Conservation (phyloP, 2,329 filamentous ascomycete genomes). For the Chrysosporium keratinophilum region DNA sequence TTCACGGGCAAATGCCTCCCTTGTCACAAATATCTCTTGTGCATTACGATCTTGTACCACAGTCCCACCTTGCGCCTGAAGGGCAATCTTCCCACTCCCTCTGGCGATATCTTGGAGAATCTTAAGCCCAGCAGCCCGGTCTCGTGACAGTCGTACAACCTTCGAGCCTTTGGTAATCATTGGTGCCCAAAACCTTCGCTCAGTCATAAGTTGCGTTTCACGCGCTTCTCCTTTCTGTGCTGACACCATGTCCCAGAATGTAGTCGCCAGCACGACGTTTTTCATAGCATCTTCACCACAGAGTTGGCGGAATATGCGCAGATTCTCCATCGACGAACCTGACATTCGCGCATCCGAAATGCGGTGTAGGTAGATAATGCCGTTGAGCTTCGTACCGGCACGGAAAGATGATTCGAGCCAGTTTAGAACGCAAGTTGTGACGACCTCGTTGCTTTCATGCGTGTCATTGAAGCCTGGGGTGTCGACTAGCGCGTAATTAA, state of each 20-base stretch:
- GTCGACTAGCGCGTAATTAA: slow-evolving; percentile 14
- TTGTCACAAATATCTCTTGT: too few species aligned
- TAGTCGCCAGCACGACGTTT: slow-evolving; percentile 7
- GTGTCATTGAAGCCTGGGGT: slow-evolving; percentile 17
- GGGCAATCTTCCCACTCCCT: too few species aligned
- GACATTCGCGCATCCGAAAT: slow-evolving; percentile 9
- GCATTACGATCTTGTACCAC: too few species aligned
- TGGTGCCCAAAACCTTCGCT: slow-evolving; percentile 7
- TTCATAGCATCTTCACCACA: slow-evolving; percentile 6
- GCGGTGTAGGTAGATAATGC: slow-evolving; percentile 7
- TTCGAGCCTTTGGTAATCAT: slow-evolving; percentile 7
- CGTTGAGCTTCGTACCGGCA: too few species aligned
- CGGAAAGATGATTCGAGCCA: slow-evolving; percentile 3
- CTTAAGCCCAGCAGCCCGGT: too few species aligned
- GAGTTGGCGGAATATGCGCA: slow-evolving; percentile 7
- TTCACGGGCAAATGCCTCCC: too few species aligned
- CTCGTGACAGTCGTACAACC: not conserved
- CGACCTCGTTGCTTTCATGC: slow-evolving; percentile 5
- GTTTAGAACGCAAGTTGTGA: slow-evolving; percentile 5
- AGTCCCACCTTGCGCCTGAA: too few species aligned
- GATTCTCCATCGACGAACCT: slow-evolving; percentile 7
- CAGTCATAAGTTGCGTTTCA: not conserved
- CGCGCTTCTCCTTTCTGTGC: slow-evolving; percentile 6
- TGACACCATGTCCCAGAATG: slow-evolving; percentile 6
- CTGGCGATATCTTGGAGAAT: too few species aligned